A percentile compares a stretch with the other conserved stretches of the same genome.
Conservation (phyloP, 345 rosid species). For the Moricandia arvensis region DNA sequence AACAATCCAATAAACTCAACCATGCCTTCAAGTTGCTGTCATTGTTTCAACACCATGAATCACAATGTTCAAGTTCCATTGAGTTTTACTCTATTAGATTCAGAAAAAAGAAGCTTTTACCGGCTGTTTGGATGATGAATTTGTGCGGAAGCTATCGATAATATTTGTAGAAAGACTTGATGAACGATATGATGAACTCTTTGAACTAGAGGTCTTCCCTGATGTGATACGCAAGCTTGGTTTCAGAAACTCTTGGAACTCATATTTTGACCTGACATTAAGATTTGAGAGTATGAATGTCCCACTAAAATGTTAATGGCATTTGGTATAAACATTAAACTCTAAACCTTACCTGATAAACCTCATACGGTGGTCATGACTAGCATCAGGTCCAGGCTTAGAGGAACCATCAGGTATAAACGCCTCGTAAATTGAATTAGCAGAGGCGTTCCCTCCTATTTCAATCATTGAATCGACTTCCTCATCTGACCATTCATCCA, state of each 20-base stretch:
- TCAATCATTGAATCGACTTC: constrained; percentile 88
- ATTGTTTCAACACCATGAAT: constrained; percentile 14
- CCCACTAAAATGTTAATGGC: background rate
- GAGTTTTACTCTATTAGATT: constrained; percentile 19
- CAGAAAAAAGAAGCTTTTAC: constrained; percentile 31
- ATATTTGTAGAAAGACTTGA: constrained; percentile 60
- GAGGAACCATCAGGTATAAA: constrained; percentile 72
- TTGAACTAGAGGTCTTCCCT: constrained; percentile 28
- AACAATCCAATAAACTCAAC: constrained; percentile 83
- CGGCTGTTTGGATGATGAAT: constrained; percentile 45
- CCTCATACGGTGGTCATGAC: constrained; percentile 70
- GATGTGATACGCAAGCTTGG: constrained; percentile 85
- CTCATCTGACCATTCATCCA: constrained; percentile 96
- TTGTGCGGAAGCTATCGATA: constrained; percentile 64
- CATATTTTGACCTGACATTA: constrained; percentile 80
- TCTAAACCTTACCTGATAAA: constrained; percentile 62
- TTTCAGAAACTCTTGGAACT: constrained; percentile 89
- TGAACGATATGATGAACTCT: constrained; percentile 41
- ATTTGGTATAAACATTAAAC: background rate
- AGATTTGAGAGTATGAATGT: background rate
- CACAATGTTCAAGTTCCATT: constrained; percentile 9
- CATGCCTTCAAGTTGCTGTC: constrained; percentile 67
- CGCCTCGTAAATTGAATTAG: constrained; percentile 91
- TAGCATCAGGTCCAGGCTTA: constrained; percentile 81
- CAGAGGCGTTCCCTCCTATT: constrained; percentile 92